Base-by-base conservation (phyloP, 2,329 filamentous ascomycete genomes). In the Pyrenochaeta sp. region DNA sequence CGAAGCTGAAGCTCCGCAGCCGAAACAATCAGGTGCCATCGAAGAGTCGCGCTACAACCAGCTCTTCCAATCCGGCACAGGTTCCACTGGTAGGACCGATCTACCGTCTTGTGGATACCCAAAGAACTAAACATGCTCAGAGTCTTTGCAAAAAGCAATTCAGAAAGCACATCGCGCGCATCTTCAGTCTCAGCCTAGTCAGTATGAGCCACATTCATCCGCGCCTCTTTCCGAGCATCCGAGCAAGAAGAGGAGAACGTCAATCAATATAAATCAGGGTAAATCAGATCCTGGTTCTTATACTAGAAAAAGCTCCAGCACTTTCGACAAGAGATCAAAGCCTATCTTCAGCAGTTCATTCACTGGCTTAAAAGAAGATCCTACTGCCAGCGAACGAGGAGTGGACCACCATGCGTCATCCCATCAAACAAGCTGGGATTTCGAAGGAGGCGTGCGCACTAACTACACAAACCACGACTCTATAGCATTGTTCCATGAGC, bases 381-480 rank as follows among this genome's bases (percentile, higher is more conserved):
- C n/a, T 33, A 27, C 7, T 33, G 4, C 40, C 18, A 45, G 45
- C 5, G 7, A 17, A 40, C 18, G 30, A 31, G 23, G n/a, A 15
- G 27, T 14, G 4, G 23, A 27, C 11, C 31, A 54, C 14, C 37
- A 32, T 18, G 44, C 33, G 12, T 35, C 46, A 32, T 23, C 33
- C 4, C 15, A 55, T 9, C 57, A 51, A 27, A 51, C 36, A 17
- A 14, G 18, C 15, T 71, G 64, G 60, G 54, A 57, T 4, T 54
- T 75, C 7, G 67, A 73, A 32, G 73, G 67, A 4, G 74, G 72
- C 11, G 61, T 78, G 30, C 61, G 63, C 21, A 61, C 73, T 2
- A 63, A 75, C 30, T 79, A 77, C 45, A 68, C 60, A 15, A 45
- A 69, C 12, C 77, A 79, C 52, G 73, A 80, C 23, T 77, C 78